A percentile compares a stretch with the other conserved stretches of the same genome.
Evolutionary conservation across 129 eudicot genomes (phyloP).

Genomic region (Pseudognaphalium luteoalbum): DNA sequence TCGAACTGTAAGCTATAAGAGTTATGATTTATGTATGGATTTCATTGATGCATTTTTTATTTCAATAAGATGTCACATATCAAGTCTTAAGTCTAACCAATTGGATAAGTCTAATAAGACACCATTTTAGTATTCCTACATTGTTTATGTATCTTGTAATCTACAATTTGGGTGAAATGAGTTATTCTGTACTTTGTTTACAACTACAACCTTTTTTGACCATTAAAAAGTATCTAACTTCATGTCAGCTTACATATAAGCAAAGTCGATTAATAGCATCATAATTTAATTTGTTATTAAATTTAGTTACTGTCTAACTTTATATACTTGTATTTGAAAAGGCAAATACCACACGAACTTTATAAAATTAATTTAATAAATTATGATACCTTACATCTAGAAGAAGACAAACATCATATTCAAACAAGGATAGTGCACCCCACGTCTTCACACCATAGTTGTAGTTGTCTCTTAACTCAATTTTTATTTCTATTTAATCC

Average conservation of each 20-base stretch:
- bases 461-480: neutral
- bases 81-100: too few species aligned
- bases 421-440: conserved; percentile 25
- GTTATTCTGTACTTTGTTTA: neutral
- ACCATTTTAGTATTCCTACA: too few species aligned
- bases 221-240: neutral
- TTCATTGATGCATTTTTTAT: neutral
- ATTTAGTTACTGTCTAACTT: neutral
- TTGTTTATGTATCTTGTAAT: neutral
- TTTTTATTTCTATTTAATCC: neutral
- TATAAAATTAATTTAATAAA: too few species aligned
- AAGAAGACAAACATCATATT: neutral
- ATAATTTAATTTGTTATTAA: neutral
- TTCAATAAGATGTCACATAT: too few species aligned
- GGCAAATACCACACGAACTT: neutral
- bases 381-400: too few species aligned
- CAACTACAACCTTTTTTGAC: neutral
- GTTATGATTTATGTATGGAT: neutral
- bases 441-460: conserved; percentile 9
- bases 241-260: neutral
- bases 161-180: neutral
- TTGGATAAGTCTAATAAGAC: too few species aligned
- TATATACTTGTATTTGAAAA: neutral
- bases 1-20: neutral
- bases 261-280: neutral